Conservation (phyloP, 345 rosid genomes). For the Garcia nutans region DNA sequence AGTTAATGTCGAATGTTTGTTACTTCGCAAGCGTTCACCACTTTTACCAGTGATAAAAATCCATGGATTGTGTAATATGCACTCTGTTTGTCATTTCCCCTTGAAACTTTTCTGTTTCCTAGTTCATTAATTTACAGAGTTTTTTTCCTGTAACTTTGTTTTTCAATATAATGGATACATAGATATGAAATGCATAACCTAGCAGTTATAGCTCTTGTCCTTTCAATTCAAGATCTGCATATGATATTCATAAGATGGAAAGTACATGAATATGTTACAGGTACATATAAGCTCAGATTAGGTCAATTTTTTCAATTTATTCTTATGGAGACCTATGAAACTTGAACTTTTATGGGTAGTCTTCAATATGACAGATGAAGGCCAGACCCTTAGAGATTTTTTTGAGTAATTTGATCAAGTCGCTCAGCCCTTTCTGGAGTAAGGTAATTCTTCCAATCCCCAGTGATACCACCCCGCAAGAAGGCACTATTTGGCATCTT, state of each 20-base stretch:
- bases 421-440: conserved; percentile 18
- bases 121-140: background rate
- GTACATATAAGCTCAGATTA: too few relatives aligned
- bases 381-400: conserved; percentile 26
- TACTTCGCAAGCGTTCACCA: background rate
- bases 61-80: background rate
- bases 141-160: too few relatives aligned
- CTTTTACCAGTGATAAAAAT: background rate
- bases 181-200: background rate
- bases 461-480: conserved; percentile 32
- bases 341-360: background rate
- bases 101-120: background rate
- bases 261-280: background rate
- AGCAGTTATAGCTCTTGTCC: background rate
- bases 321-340: background rate
- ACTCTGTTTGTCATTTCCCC: background rate
- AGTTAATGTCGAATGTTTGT: background rate
- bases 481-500: conserved; percentile 21
- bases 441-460: conserved; percentile 40
- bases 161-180: background rate
- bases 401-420: conserved; percentile 10
- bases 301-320: too few relatives aligned
- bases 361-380: conserved; percentile 4
- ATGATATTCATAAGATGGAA: background rate
- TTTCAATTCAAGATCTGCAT: background rate